These are phyloP conservation scores for Fusarium torreyae DNA, from an alignment of 2,329 filamentous ascomycete species.

Conservation along the genomic window DNA sequence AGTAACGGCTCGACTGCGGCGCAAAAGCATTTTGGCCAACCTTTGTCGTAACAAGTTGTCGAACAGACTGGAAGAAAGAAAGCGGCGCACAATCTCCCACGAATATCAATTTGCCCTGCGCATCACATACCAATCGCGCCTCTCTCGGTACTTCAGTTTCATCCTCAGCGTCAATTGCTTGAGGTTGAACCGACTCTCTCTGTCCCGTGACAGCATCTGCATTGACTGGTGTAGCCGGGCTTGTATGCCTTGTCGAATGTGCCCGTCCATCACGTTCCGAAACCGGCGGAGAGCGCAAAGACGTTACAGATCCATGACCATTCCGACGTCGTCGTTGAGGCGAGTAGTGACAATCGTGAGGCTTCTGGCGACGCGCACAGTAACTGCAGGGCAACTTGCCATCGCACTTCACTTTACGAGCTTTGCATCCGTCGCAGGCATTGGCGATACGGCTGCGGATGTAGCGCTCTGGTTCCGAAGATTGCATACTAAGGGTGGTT, in stretches of 20 bases:
- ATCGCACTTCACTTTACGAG: conserved; percentile 70
- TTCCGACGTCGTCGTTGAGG: conserved; percentile 59
- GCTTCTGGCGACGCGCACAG: conserved; percentile 61
- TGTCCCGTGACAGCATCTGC: conserved; percentile 6
- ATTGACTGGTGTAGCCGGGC: conserved; percentile 35
- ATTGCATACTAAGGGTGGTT: conserved; percentile 31
- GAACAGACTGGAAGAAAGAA: conserved; percentile 69
- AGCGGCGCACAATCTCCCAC: conserved; percentile 70
- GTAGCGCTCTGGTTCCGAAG: conserved; percentile 46
- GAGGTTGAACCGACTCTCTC: conserved; percentile 10
- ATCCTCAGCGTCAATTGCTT: conserved; percentile 57
- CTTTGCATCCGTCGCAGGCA: conserved; percentile 69
- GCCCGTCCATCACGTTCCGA: conserved; percentile 38
- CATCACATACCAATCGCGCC: conserved; percentile 66
- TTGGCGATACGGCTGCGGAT: conserved; percentile 65
- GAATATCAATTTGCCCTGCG: conserved; percentile 69
- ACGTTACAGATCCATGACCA: conserved; percentile 36
- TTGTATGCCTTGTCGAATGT: conserved; percentile 28
- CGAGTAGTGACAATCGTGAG: conserved; percentile 64
- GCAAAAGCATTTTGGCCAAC: conserved; percentile 67
- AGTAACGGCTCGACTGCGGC: conserved; percentile 65
- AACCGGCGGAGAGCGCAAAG: conserved; percentile 38
- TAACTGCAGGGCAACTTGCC: conserved; percentile 68
- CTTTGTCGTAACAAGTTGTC: conserved; percentile 65
- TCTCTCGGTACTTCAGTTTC: conserved; percentile 70